Evolutionary conservation across 2,329 filamentous ascomycete species (phyloP), one percentile per base, ranked within the genome.

Genomic region (Chaetomiaceae sp.): DNA sequence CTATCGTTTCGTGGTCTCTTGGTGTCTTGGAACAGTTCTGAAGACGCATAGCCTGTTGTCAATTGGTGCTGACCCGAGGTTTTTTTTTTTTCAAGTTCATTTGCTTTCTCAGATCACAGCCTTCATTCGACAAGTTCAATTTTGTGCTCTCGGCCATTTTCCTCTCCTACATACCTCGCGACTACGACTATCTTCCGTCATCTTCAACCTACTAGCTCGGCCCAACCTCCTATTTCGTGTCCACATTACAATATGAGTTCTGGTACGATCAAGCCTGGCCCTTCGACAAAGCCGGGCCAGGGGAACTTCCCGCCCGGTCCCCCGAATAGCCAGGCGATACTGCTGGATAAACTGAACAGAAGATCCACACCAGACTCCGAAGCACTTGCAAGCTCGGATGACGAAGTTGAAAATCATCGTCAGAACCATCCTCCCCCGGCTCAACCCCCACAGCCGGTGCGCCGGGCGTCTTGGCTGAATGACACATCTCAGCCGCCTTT

Each of bases 361-460:
- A 87, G 88, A 49, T 90, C 90, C 7, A 96, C 92, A 1, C 92
- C 92, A 20, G 94, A 97, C 67, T 96, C 91, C 3, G 92, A 97
- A 67, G 92, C 89, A 47, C 75, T 97, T 55, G 90, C 87, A 48
- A 97, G 92, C 61, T 96, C 91, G 11, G 94, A 97, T 69, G 94
- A 97, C 68, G 94, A 99, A 69, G 79, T 76, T 53, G 87, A 96
- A 56, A 78, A 83, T 66, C 77, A 80, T 60, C 76, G 76, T 40
- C 75, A 81, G 61, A 80, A 79, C 53, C 71, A 71, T 58, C 76
- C 76, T 62, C 72, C 70, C 63, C 67, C 67, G 55, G 65, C 68
- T 51, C 80, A 74, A 62, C 78, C 73, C 45, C 78, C 72, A 45
- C 88, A 85, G 62, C 81, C 86, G 42, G 79, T 79, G 23, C 82